Percentiles rank a stretch among this genome's conserved stretches.
phyloP scores from a whole-genome alignment of 2,329 filamentous ascomycete species.

The Diplodia sapinea region DNA sequence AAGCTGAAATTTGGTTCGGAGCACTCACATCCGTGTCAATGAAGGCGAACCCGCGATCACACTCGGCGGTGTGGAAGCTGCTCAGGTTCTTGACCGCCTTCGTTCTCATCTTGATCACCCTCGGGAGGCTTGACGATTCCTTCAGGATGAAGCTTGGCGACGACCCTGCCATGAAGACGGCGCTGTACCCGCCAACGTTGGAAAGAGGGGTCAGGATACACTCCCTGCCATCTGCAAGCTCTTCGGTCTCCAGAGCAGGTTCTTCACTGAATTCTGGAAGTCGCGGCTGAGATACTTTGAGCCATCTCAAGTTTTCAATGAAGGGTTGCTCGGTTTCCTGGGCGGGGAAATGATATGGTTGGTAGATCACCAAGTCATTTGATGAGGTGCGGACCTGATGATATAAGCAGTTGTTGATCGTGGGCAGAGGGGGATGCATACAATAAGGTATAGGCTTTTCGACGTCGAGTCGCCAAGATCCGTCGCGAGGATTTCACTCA shows the following conservation, averaged over 20 bases:
- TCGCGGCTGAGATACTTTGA: slow-evolving; percentile 73
- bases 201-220: slow-evolving; percentile 62
- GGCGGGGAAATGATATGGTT: slow-evolving; percentile 65
- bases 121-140: slow-evolving; percentile 76
- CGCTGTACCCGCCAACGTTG: slow-evolving; percentile 77
- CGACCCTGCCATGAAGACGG: slow-evolving; percentile 80
- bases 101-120: slow-evolving; percentile 74
- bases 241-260: slow-evolving; percentile 55
- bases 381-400: slow-evolving; percentile 73
- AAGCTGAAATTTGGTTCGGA: not conserved
- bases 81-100: slow-evolving; percentile 73
- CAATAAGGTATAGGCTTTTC: slow-evolving; percentile 79
- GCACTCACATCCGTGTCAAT: slow-evolving; percentile 64
- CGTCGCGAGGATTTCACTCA: slow-evolving; percentile 82
- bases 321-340: slow-evolving; percentile 52
- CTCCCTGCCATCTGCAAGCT: slow-evolving; percentile 54
- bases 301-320: slow-evolving; percentile 70
- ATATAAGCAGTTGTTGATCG: not conserved
- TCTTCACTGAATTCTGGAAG: slow-evolving; percentile 65
- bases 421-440: slow-evolving; percentile 52
- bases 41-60: slow-evolving; percentile 83
- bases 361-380: slow-evolving; percentile 86
- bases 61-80: slow-evolving; percentile 76
- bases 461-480: slow-evolving; percentile 79
- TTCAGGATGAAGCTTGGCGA: slow-evolving; percentile 84